phyloP scores from a whole-genome alignment of 345 rosid genomes.

The Bruguiera sexangula region DNA sequence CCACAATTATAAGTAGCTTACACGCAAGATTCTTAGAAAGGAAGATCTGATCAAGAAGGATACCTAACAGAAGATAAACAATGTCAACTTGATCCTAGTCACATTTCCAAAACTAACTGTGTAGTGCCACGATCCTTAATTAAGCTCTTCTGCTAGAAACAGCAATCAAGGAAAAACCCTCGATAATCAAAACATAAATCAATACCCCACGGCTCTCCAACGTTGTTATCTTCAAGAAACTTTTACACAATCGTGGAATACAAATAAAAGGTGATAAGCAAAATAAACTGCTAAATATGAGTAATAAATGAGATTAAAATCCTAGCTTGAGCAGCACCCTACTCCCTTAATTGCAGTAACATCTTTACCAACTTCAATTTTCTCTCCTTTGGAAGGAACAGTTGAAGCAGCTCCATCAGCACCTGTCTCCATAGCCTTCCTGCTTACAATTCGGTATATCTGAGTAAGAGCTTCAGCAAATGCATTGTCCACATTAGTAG shows the following conservation, averaged over 20 bases:
- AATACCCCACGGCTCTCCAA: slow-evolving; percentile 23
- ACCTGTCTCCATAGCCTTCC: slow-evolving; percentile 78
- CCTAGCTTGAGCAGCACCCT: slow-evolving; percentile 84
- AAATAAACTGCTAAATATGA: slow-evolving; percentile 27
- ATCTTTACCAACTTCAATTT: slow-evolving; percentile 70
- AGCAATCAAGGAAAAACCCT: slow-evolving; percentile 15
- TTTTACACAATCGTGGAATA: slow-evolving; percentile 35
- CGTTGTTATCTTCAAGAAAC: slow-evolving; percentile 29
- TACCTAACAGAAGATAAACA: no score
- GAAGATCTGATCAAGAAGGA: no score
- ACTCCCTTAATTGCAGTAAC: slow-evolving; percentile 84
- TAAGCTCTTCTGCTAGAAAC: slow-evolving; percentile 20
- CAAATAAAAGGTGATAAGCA: slow-evolving; percentile 20
- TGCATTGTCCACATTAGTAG: slow-evolving; percentile 82
- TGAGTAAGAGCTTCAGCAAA: slow-evolving; percentile 87
- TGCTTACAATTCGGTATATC: slow-evolving; percentile 76
- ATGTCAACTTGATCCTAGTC: no score
- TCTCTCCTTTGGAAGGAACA: slow-evolving; percentile 79
- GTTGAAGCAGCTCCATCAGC: slow-evolving; percentile 46
- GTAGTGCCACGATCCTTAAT: slow-evolving; percentile 25
- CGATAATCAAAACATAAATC: slow-evolving; percentile 18
- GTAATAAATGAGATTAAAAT: slow-evolving; percentile 12
- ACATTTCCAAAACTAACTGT: slow-evolving; percentile 12
- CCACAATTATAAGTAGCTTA: no score
- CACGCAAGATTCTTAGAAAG: no score